Evolutionary conservation across 2,329 filamentous ascomycete species (phyloP), one percentile per base, ranked within the genome.

Genomic region (Hymenoscyphus infarciens): DNA sequence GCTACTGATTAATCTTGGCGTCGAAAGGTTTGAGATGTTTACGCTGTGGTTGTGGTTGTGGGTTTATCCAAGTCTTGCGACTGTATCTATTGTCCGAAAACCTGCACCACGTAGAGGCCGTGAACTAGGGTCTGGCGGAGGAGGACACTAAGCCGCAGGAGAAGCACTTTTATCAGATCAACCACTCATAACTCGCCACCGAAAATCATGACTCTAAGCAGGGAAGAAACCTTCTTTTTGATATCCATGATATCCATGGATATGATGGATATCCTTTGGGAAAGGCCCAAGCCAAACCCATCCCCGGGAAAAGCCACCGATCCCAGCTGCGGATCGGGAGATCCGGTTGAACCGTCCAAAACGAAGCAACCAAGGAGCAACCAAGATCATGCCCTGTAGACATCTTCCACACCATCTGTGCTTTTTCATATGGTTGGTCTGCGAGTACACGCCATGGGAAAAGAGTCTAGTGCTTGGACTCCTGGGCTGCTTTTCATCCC

Each of bases 391-490:
- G 35, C 35, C 35, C 35, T 38, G 35, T 38, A 38, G 13, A 13
- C 45, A 25, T 15, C 45, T 25, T 19, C 45, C 10, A 25, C 19
- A 52, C 45, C 22, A 25, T 52, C 19, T 22, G 45, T 52, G n/a
- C 42, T 49, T 49, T 38, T 49, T 49, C 25, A 52, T 52, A 52
- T 52, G n/a, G 19, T 57, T 42, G 35, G 38, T 25, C 25, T 35
- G n/a, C n/a, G n/a, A n/a, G n/a, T n/a, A 31, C 4, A 58, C 61
- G 5, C 45, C 19, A 25, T 25, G 2, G 45, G 45, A 22, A n/a
- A n/a, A n/a, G n/a, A n/a, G n/a, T n/a, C n/a, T n/a, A n/a, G n/a
- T n/a, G n/a, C n/a, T n/a, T n/a, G n/a, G n/a, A n/a, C n/a, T n/a
- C n/a, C n/a, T n/a, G n/a, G n/a, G n/a, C n/a, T n/a, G n/a, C n/a